Evolutionary conservation across 495 filamentous ascomycete genomes (phyloP).

Genomic region (Podospora fimiseda): DNA sequence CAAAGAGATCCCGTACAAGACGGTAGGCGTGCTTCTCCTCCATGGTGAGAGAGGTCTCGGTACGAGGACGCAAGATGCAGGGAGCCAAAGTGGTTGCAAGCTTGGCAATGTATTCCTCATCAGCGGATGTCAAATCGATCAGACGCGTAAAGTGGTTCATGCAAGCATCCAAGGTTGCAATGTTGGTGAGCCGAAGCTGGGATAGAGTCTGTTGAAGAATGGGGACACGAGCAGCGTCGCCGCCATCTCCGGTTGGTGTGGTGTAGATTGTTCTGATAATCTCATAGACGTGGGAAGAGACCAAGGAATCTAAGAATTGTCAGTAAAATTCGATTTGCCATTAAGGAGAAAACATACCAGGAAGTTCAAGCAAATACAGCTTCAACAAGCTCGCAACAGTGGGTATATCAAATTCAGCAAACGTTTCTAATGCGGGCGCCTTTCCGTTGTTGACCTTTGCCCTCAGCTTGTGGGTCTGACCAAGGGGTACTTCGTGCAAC

Average conservation of each 20-base stretch:
- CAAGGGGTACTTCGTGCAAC: constrained; percentile 84
- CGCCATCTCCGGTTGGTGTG: constrained; percentile 65
- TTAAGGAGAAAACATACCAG: constrained; percentile 52
- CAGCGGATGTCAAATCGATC: constrained; percentile 93
- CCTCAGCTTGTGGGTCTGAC: constrained; percentile 78
- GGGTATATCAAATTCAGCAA: constrained; percentile 84
- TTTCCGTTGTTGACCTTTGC: constrained; percentile 83
- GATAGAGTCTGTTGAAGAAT: constrained; percentile 94
- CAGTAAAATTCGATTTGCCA: constrained; percentile 7
- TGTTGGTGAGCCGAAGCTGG: constrained; percentile 92
- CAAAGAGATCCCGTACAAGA: constrained; percentile 86
- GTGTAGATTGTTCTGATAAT: constrained; percentile 97
- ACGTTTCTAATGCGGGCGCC: constrained; percentile 62
- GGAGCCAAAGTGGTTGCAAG: constrained; percentile 76
- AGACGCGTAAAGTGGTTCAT: constrained; percentile 97
- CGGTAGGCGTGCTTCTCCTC: constrained; percentile 91
- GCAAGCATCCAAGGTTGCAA: constrained; percentile 94
- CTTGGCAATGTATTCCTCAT: constrained; percentile 73
- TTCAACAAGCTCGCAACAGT: constrained; percentile 92
- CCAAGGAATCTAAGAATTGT: constrained; percentile 68
- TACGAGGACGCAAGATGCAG: constrained; percentile 80
- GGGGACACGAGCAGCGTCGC: constrained; percentile 67
- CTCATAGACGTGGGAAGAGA: constrained; percentile 97
- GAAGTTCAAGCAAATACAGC: constrained; percentile 91
- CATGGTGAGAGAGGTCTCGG: constrained; percentile 84